These are phyloP conservation scores for Malassezia sympodialis DNA, from an alignment of 1,284 basidiomycete genomes.

Conservation along the genomic window DNA sequence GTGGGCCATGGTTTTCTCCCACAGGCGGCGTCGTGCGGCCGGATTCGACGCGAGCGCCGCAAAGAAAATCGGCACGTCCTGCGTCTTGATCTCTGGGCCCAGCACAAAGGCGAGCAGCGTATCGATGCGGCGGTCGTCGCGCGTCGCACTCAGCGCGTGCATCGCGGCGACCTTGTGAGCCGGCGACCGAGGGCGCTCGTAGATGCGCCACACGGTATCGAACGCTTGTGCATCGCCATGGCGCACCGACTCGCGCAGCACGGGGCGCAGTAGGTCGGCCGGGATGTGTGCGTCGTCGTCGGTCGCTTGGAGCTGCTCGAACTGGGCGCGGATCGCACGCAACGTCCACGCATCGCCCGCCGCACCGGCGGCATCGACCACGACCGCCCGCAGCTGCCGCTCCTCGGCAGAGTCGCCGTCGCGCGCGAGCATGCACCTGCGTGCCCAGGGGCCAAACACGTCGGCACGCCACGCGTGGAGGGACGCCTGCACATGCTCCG, in stretches of 20 bases:
- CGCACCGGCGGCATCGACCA: slow-evolving; percentile 59
- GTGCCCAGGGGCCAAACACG: slow-evolving; percentile 68
- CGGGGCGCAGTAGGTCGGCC: slow-evolving; percentile 41
- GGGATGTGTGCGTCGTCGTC: slow-evolving; percentile 72
- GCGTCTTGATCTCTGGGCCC: slow-evolving; percentile 29
- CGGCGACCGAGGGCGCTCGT: slow-evolving; percentile 56
- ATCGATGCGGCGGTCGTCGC: slow-evolving; percentile 36
- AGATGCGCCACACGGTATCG: slow-evolving; percentile 54
- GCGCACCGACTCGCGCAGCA: slow-evolving; percentile 53
- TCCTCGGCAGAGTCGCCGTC: slow-evolving; percentile 63
- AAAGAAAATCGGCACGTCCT: slow-evolving; percentile 48
- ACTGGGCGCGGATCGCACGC: slow-evolving; percentile 62
- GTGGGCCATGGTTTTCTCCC: slow-evolving; percentile 45
- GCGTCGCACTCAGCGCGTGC: slow-evolving; percentile 41
- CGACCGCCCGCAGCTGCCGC: slow-evolving; percentile 66
- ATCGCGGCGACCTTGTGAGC: slow-evolving; percentile 49
- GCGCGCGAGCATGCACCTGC: slow-evolving; percentile 67
- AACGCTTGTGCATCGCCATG: slow-evolving; percentile 70
- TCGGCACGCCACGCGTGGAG: slow-evolving; percentile 47
- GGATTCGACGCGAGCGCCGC: slow-evolving; percentile 39
- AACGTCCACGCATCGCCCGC: slow-evolving; percentile 39
- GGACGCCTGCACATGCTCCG: slow-evolving; percentile 54
- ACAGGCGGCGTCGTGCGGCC: slow-evolving; percentile 40
- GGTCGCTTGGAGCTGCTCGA: slow-evolving; percentile 62
- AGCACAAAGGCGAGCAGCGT: slow-evolving; percentile 37